Conservation (phyloP, 176 grass and related monocot species). For the Dactylis glomerata region DNA sequence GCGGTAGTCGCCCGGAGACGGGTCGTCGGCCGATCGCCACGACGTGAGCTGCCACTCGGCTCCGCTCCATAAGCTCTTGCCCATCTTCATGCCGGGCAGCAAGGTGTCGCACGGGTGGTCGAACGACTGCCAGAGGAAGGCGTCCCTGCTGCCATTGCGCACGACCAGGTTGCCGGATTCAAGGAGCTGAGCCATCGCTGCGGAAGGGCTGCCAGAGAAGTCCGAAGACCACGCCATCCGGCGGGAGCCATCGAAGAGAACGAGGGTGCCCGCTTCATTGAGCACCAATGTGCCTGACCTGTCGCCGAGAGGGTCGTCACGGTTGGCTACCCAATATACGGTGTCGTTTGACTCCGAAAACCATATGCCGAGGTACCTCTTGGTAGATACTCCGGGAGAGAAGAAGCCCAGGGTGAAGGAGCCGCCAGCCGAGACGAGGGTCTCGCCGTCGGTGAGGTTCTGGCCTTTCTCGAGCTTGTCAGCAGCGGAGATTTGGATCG, state of each 20-base stretch:
- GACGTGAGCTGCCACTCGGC: constrained; percentile 24
- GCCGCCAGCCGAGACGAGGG: neutral
- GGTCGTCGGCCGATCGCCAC: constrained; percentile 24
- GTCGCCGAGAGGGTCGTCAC: neutral
- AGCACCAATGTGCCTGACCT: neutral
- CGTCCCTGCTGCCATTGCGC: neutral
- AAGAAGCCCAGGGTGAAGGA: constrained; percentile 36
- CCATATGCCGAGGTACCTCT: constrained; percentile 28
- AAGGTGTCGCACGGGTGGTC: constrained; percentile 36
- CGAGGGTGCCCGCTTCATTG: neutral
- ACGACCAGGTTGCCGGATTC: constrained; percentile 35
- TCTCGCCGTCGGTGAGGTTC: neutral
- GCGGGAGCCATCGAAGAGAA: neutral
- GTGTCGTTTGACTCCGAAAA: neutral
- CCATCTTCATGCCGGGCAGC: constrained; percentile 35
- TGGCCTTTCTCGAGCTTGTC: neutral
- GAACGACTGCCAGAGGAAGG: constrained; percentile 35
- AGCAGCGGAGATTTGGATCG: neutral
- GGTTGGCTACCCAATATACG: constrained; percentile 21
- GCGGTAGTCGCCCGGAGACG: constrained; percentile 11
- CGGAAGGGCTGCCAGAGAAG: neutral
- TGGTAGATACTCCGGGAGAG: no score
- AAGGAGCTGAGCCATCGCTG: neutral
- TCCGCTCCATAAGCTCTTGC: constrained; percentile 10
- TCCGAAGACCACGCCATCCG: constrained; percentile 5